These are phyloP conservation scores for Aureobasidium sp. DNA, from an alignment of 2,329 filamentous ascomycete genomes.

Conservation along the genomic window DNA sequence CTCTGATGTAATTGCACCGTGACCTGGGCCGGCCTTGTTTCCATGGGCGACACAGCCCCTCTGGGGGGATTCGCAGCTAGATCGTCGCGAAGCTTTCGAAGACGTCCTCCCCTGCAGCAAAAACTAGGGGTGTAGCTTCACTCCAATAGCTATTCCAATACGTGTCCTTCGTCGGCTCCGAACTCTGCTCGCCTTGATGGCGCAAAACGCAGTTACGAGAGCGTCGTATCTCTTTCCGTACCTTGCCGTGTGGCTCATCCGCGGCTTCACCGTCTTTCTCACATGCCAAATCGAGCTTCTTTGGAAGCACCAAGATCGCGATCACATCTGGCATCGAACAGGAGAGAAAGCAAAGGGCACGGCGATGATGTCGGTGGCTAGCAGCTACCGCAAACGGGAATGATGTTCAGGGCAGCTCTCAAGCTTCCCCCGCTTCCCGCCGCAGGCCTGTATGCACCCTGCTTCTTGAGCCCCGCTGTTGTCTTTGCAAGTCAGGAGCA, in stretches of 20 bases:
- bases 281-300: not conserved
- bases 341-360: not conserved
- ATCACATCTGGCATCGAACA: not conserved
- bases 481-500: not conserved
- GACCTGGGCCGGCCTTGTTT: not conserved
- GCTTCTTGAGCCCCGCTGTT: not conserved
- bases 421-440: slow-evolving; percentile 6
- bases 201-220: not conserved
- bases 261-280: not conserved
- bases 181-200: not conserved
- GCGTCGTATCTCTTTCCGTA: not conserved
- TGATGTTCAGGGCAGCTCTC: slow-evolving; percentile 2
- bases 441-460: not conserved
- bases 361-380: not conserved
- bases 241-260: not conserved
- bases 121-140: not conserved
- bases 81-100: not conserved
- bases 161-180: not conserved
- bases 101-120: not conserved
- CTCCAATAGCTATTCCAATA: not conserved
- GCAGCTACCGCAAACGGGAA: slow-evolving; percentile 7
- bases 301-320: not conserved
- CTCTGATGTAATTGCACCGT: not conserved
- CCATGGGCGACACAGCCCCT: slow-evolving; percentile 2
- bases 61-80: slow-evolving; percentile 7